Evolutionary conservation across 164 flowering plant genomes (phyloP).

Genomic region (Cinnamomum micranthum): DNA sequence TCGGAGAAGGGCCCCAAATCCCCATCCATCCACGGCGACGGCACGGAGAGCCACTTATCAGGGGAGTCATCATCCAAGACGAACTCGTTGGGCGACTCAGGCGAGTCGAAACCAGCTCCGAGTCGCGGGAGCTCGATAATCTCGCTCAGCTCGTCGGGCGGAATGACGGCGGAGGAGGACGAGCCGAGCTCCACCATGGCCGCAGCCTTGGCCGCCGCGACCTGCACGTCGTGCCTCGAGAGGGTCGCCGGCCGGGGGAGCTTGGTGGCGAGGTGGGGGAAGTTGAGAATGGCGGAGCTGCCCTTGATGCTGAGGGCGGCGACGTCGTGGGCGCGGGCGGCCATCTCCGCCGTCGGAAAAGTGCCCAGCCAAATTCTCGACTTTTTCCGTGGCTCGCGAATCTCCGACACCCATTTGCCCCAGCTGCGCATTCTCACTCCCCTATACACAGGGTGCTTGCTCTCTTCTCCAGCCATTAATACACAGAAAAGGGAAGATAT

Average conservation of each 20-base stretch:
- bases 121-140: slow-evolving; percentile 62
- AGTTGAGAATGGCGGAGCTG: slow-evolving; percentile 58
- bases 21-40: slow-evolving; percentile 35
- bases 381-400: slow-evolving; percentile 83
- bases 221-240: slow-evolving; percentile 61
- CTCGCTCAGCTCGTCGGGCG: slow-evolving; percentile 50
- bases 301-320: slow-evolving; percentile 78
- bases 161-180: slow-evolving; percentile 8
- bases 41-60: slow-evolving; percentile 28
- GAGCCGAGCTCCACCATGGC: slow-evolving; percentile 43
- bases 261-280: slow-evolving; percentile 53
- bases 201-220: slow-evolving; percentile 75
- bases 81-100: slow-evolving; percentile 24
- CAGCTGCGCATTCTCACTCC: slow-evolving; percentile 81
- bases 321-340: slow-evolving; percentile 84
- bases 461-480: slow-evolving; percentile 11
- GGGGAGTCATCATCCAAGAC: slow-evolving; percentile 29
- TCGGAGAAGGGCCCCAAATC: slow-evolving; percentile 18
- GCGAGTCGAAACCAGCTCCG: slow-evolving; percentile 26
- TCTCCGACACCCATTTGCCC: slow-evolving; percentile 96
- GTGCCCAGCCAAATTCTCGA: slow-evolving; percentile 92
- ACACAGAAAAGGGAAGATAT: background rate
- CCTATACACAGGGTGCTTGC: slow-evolving; percentile 59
- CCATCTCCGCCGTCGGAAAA: slow-evolving; percentile 77
- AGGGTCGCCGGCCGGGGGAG: slow-evolving; percentile 59